phyloP scores from a whole-genome alignment of 2,329 filamentous ascomycete genomes.

The Pestalotiopsis sp. region DNA sequence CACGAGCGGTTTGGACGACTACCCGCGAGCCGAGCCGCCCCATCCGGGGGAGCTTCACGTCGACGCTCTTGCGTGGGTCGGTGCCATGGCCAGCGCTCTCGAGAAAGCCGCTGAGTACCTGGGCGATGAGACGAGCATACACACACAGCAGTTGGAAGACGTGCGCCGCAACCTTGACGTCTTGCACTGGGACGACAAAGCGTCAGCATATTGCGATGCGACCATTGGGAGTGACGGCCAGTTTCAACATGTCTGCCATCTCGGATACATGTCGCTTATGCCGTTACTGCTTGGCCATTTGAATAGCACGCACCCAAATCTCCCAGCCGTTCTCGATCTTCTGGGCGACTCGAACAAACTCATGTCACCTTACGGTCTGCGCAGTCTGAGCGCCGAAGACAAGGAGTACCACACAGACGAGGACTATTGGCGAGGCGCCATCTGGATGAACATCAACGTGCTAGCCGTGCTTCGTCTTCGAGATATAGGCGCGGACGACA shows the following conservation, averaged over 20 bases:
- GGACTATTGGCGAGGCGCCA: conserved; percentile 25
- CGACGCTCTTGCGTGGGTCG: conserved; percentile 91
- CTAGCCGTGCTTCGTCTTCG: conserved; percentile 61
- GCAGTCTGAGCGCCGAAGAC: conserved; percentile 22
- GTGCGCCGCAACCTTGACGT: conserved; percentile 84
- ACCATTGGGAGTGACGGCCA: conserved; percentile 57
- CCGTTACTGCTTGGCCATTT: conserved; percentile 24
- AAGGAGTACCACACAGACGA: conserved; percentile 20
- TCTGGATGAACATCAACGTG: conserved; percentile 25
- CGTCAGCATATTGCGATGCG: conserved; percentile 85
- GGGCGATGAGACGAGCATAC: conserved; percentile 71
- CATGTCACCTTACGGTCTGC: conserved; percentile 20
- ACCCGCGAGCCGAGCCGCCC: conserved; percentile 89
- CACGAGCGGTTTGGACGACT: conserved; percentile 94
- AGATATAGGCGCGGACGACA: conserved; percentile 25
- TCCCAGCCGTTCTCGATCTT: conserved; percentile 19
- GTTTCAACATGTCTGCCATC: conserved; percentile 21
- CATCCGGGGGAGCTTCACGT: conserved; percentile 94
- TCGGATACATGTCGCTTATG: conserved; percentile 22
- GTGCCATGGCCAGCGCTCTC: conserved; percentile 83
- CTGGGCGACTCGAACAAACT: conserved; percentile 18
- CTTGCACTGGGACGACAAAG: conserved; percentile 82
- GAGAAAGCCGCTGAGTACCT: conserved; percentile 74
- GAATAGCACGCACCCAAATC: conserved; percentile 18
- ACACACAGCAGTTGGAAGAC: conserved; percentile 71